A percentile compares a stretch with the other conserved stretches of the same genome.
These are phyloP conservation scores for Scutellaria minor DNA, from an alignment of 257 asterid genomes.

Conservation along the genomic window DNA sequence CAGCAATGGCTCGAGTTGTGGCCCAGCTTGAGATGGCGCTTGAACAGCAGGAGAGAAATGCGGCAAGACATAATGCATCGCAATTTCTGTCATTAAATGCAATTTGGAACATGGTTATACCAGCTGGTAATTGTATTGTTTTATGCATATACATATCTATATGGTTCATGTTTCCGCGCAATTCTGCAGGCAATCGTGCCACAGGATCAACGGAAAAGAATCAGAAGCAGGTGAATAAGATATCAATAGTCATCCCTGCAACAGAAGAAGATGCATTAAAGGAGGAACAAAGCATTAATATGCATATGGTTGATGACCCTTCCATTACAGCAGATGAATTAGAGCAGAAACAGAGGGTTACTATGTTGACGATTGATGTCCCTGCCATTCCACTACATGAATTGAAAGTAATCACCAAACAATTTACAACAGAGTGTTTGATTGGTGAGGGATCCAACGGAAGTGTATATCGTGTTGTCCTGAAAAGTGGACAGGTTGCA, in stretches of 20 bases:
- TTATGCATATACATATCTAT: too few species aligned
- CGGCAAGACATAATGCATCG: not conserved
- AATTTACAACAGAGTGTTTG: not conserved
- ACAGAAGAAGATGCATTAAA: too few species aligned
- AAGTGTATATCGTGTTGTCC: constrained; percentile 28
- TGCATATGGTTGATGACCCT: constrained; percentile 56
- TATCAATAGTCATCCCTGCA: too few species aligned
- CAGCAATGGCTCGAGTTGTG: not conserved
- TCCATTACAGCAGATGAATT: too few species aligned
- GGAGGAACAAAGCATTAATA: not conserved
- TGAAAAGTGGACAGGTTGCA: constrained; percentile 35
- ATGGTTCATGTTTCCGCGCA: too few species aligned
- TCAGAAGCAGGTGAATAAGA: too few species aligned
- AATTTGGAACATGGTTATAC: not conserved
- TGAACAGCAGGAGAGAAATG: too few species aligned
- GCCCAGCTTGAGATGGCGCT: not conserved
- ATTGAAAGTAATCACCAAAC: not conserved
- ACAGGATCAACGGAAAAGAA: too few species aligned
- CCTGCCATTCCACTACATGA: constrained; percentile 42
- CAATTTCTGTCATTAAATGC: not conserved
- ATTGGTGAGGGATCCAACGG: constrained; percentile 31
- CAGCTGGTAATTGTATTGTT: not conserved
- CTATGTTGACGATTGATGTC: too few species aligned
- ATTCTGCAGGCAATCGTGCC: too few species aligned
- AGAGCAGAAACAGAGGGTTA: too few species aligned